These are phyloP conservation scores for Blastobotrys niveus DNA, from an alignment of 1,139 yeast species.

Conservation along the genomic window DNA sequence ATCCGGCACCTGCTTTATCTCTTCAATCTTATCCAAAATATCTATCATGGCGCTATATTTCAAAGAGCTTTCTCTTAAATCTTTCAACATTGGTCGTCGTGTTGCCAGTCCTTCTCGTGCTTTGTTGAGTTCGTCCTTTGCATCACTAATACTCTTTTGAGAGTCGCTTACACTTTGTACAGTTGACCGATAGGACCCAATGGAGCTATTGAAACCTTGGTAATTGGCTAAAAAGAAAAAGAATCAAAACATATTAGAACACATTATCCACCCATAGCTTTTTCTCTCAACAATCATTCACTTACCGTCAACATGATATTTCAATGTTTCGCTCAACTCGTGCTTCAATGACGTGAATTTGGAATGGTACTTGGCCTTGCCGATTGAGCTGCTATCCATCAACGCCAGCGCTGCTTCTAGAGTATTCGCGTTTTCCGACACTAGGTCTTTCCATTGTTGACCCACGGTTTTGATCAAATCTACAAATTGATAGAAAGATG, in stretches of 20 bases:
- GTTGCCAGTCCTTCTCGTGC: slow-evolving; percentile 51
- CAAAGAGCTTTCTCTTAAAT: slow-evolving; percentile 57
- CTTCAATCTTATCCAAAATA: slow-evolving; percentile 63
- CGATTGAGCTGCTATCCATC: slow-evolving; percentile 82
- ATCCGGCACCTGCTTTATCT: slow-evolving; percentile 54
- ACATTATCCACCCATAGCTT: slow-evolving; percentile 2
- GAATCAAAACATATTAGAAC: not conserved
- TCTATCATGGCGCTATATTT: slow-evolving; percentile 66
- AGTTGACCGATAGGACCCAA: slow-evolving; percentile 67
- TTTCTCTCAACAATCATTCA: not conserved
- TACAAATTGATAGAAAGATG: slow-evolving; percentile 5
- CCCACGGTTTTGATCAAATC: slow-evolving; percentile 22
- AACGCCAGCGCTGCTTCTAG: slow-evolving; percentile 76
- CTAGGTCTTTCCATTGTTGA: slow-evolving; percentile 33
- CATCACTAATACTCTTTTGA: slow-evolving; percentile 47
- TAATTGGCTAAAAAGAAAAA: slow-evolving; percentile 44
- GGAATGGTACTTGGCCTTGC: slow-evolving; percentile 63
- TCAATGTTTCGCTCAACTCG: slow-evolving; percentile 50
- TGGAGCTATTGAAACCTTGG: slow-evolving; percentile 76
- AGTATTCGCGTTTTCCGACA: slow-evolving; percentile 57
- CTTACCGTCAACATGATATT: slow-evolving; percentile 59
- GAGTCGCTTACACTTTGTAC: slow-evolving; percentile 53
- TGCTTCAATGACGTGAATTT: slow-evolving; percentile 55
- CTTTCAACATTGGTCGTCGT: slow-evolving; percentile 52
- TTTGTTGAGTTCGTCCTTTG: slow-evolving; percentile 45